phyloP scores from a whole-genome alignment of 208 protist genomes.

The Acanthamoeba lenticulata region DNA sequence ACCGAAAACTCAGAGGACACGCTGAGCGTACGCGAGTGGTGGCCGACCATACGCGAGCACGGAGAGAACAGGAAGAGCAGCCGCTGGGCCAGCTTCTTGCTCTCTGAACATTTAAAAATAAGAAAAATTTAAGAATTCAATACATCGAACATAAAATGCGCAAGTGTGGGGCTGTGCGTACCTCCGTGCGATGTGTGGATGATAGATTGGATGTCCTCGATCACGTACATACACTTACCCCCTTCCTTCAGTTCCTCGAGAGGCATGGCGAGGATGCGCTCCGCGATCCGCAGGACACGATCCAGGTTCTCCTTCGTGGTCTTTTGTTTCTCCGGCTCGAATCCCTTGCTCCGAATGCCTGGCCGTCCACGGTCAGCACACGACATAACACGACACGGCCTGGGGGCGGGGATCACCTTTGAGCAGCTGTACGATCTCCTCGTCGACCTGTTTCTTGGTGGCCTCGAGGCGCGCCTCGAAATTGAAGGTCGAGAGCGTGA shows the following conservation, averaged over 20 bases:
- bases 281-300: neutral
- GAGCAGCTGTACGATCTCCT: slow-evolving; percentile 34
- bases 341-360: slow-evolving; percentile 55
- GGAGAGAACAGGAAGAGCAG: slow-evolving; percentile 62
- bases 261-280: slow-evolving; percentile 39
- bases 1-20: slow-evolving; percentile 4
- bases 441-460: slow-evolving; percentile 49
- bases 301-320: neutral
- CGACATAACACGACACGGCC: neutral
- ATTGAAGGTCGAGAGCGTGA: slow-evolving; percentile 44
- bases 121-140: no score
- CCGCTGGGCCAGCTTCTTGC: slow-evolving; percentile 48
- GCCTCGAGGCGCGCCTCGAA: slow-evolving; percentile 49
- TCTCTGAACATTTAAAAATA: neutral
- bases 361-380: neutral
- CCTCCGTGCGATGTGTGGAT: slow-evolving; percentile 34
- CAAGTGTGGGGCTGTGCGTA: neutral
- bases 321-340: neutral
- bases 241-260: slow-evolving; percentile 32
- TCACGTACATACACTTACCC: slow-evolving; percentile 25
- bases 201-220: slow-evolving; percentile 61
- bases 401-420: neutral
- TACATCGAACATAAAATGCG: no score
- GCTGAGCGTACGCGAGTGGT: slow-evolving; percentile 42
- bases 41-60: slow-evolving; percentile 53